Evolutionary conservation across 257 asterid species (phyloP).

Genomic region (Schizonepeta tenuifolia): DNA sequence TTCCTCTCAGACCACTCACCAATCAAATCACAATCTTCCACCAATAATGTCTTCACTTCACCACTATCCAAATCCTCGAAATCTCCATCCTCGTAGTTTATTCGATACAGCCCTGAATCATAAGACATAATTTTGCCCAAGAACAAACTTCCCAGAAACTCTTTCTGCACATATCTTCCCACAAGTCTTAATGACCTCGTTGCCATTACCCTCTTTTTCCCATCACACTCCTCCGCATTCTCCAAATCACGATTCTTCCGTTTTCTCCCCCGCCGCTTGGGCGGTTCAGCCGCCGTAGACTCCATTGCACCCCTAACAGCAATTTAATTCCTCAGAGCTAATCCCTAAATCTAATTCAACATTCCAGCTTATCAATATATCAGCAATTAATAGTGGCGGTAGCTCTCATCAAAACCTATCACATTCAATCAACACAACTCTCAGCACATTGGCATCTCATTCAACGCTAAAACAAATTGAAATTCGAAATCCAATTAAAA

Average conservation of each 20-base stretch:
- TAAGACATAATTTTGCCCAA: conserved; percentile 69
- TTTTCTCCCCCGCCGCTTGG: conserved; percentile 76
- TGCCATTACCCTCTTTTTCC: conserved; percentile 51
- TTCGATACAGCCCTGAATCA: conserved; percentile 74
- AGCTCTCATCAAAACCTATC: conserved; percentile 35
- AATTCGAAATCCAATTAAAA: not conserved
- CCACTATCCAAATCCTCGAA: conserved; percentile 74
- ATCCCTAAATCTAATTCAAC: conserved; percentile 39
- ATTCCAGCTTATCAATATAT: conserved; percentile 27
- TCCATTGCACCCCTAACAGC: conserved; percentile 51
- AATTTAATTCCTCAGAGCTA: conserved; percentile 33
- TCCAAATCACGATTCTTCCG: conserved; percentile 61
- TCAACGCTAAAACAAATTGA: conserved; percentile 6
- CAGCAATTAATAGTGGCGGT: conserved; percentile 22
- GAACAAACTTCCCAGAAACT: conserved; percentile 61
- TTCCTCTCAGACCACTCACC: conserved; percentile 69
- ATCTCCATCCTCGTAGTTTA: conserved; percentile 88
- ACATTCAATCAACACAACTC: conserved; percentile 32
- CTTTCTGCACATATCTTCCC: conserved; percentile 74
- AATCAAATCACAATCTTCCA: conserved; percentile 58
- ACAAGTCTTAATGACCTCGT: conserved; percentile 60
- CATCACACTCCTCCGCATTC: conserved; percentile 48
- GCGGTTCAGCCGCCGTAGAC: conserved; percentile 38
- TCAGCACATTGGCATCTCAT: conserved; percentile 27
- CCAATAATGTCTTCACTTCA: conserved; percentile 57